These are phyloP conservation scores for Tricladium varicosporioides DNA, from an alignment of 2,329 filamentous ascomycete species.

Conservation along the genomic window DNA sequence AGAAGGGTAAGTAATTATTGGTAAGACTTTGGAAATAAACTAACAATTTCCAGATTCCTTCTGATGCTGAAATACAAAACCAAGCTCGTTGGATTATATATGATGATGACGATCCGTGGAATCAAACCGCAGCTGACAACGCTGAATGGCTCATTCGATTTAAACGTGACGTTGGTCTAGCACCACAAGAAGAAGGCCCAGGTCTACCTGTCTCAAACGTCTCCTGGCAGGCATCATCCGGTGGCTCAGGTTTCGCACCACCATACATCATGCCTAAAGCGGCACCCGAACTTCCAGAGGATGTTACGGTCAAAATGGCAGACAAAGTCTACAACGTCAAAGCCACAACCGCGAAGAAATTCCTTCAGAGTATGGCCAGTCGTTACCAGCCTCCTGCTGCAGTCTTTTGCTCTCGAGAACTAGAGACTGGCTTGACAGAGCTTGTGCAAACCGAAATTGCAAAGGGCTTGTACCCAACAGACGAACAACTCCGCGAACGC, in stretches of 20 bases:
- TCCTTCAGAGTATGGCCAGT: slow-evolving; percentile 42
- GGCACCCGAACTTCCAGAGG: slow-evolving; percentile 37
- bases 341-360: slow-evolving; percentile 47
- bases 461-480: slow-evolving; percentile 44
- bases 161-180: slow-evolving; percentile 56
- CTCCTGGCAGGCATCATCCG: slow-evolving; percentile 48
- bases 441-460: slow-evolving; percentile 45
- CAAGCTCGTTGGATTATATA: slow-evolving; percentile 63
- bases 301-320: slow-evolving; percentile 27
- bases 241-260: slow-evolving; percentile 54
- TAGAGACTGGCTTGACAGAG: slow-evolving; percentile 52
- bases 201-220: slow-evolving; percentile 42
- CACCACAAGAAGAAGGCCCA: slow-evolving; percentile 46
- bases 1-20: slow-evolving; percentile 39
- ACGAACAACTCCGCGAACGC: slow-evolving; percentile 45
- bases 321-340: slow-evolving; percentile 43
- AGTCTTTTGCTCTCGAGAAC: slow-evolving; percentile 57
- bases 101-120: slow-evolving; percentile 64
- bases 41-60: slow-evolving; percentile 38
- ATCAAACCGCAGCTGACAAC: slow-evolving; percentile 63
- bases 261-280: slow-evolving; percentile 50
- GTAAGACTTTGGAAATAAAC: background rate
- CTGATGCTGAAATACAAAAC: slow-evolving; percentile 61
- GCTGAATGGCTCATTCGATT: slow-evolving; percentile 62
- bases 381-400: slow-evolving; percentile 46